Evolutionary conservation across 306 rosid species (phyloP), one percentile per base, ranked within the genome.

Genomic region (Acmispon strigosus): DNA sequence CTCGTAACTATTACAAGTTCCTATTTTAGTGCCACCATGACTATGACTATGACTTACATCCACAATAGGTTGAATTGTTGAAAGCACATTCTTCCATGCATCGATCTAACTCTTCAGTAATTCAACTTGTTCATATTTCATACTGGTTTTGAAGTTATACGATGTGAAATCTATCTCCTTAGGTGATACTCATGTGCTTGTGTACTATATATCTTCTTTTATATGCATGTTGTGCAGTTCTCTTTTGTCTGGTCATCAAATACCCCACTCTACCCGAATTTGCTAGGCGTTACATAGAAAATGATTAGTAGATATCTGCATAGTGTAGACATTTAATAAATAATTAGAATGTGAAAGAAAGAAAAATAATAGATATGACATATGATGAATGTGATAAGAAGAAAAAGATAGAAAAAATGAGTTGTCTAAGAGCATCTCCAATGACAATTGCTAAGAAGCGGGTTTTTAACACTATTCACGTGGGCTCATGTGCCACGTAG

Each of bases 91-190:
- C 57, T 36, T 36, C 41, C 41, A 6, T 36, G 2, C 66, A 27
- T 27, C 15, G 36, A 18, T 22, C 43, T 1, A n/a, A 22, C 59
- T 45, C 61, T 53, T 41, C 45, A 15, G 0, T 17, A 8, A 8
- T 51, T 76, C 51, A 61, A 22, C 63, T 22, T 67, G 69, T 69
- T 69, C 70, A 51, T 69, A 69, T 61, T 48, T 42, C 13, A 27
- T 53, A 16, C 78, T 37, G 15, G 7, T 50, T 73, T 37, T 50
- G 76, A 72, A 59, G 67, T 71, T 19, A 69, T 51, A 67, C 58
- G 3, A 70, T 55, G 32, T 55, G 32, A 55, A 42, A 22, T 43
- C 56, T 8, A 15, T 48, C 12, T 22, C 65, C 6, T 20, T 22
- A 6, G 41, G 9, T 18, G 39, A 18, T 68, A 49, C 5, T 24